These are phyloP conservation scores for Phragmites australis DNA, from an alignment of 176 grass and related monocot species.

Conservation along the genomic window DNA sequence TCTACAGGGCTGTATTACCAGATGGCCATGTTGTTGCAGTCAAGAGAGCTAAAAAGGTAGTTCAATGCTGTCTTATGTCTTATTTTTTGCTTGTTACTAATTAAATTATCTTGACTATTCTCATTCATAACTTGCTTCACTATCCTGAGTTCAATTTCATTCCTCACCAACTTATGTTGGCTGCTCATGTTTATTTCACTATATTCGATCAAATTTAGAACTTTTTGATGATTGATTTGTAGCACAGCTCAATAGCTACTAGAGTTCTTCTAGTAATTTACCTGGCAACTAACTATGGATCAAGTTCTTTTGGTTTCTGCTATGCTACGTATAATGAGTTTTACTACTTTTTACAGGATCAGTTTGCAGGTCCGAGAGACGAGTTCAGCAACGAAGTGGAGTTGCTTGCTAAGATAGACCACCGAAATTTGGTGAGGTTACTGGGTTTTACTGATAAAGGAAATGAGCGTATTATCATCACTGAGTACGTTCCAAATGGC, in stretches of 20 bases:
- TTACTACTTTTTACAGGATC: slow-evolving; percentile 56
- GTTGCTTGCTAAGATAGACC: slow-evolving; percentile 94
- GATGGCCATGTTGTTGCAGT: slow-evolving; percentile 76
- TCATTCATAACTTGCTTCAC: neutral
- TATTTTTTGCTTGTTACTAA: slow-evolving; percentile 11
- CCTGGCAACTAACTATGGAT: slow-evolving; percentile 16
- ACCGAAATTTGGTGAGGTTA: slow-evolving; percentile 94
- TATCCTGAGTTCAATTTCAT: neutral
- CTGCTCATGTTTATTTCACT: slow-evolving; percentile 4
- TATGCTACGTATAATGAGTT: slow-evolving; percentile 12
- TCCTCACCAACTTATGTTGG: too few species aligned
- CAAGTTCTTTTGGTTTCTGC: slow-evolving; percentile 18
- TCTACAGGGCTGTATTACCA: slow-evolving; percentile 79
- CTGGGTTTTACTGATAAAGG: slow-evolving; percentile 86
- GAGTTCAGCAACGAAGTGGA: slow-evolving; percentile 98
- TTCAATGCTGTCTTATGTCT: slow-evolving; percentile 3
- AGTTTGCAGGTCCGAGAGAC: slow-evolving; percentile 72
- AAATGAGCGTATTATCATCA: slow-evolving; percentile 96
- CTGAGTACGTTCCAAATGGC: slow-evolving; percentile 93
- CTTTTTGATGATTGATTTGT: slow-evolving; percentile 7
- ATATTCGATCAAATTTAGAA: neutral
- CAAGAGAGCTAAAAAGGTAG: slow-evolving; percentile 99
- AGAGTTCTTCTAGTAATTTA: slow-evolving; percentile 21
- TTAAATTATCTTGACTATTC: slow-evolving; percentile 4
- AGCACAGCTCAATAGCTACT: neutral